Base-by-base conservation (phyloP, 108 stramenopile genomes). In the Epipyxis sp. region DNA sequence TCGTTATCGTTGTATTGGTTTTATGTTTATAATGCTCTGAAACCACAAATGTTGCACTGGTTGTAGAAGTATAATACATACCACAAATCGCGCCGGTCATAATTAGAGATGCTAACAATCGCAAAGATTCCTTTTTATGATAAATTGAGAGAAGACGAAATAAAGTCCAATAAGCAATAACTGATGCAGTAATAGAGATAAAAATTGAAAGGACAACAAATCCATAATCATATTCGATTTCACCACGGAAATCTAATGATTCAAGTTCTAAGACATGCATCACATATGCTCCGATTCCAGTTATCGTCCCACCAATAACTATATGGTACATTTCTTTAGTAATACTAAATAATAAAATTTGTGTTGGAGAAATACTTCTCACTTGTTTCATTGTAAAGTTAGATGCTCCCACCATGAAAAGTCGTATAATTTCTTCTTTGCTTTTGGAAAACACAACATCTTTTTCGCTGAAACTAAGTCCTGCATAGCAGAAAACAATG, bases 161-260 rank as follows among this genome's bases (percentile, higher is more conserved):
- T 46, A 74, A 25, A 37, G 43, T 57, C 71, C 71, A 74, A 57
- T 43, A 74, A 27, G 71, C 71, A 6, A 39, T 13, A 6, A 74
- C 34, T 6, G 13, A 74, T 20, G 71, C 44, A 3, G 43, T 6
- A 74, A 3, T 13, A 37, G 71, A 13, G 50, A 74, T 57, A 6
- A 74, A 46, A 35, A 27, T 25, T 6, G 71, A 27, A 29, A 20
- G 3, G 50, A 39, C 25, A 3, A 74, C 27, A 16, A 74, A 3
- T 54, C 71, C 71, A 37, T 13, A 32, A 3, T 35, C 6, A 6
- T 6, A 74, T 16, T 27, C 25, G 42, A 74, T 74, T 39, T 42
- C 25, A 35, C 61, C 61, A 3, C 34, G 13, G 35, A 65, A 65
- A 32, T 35, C 61, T 10, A 37, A 10, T 6, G 71, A 37, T 13